Evolutionary conservation across 2,329 filamentous ascomycete species (phyloP), one percentile per base, ranked within the genome.

Genomic region (Chrysoporthe cubensis): DNA sequence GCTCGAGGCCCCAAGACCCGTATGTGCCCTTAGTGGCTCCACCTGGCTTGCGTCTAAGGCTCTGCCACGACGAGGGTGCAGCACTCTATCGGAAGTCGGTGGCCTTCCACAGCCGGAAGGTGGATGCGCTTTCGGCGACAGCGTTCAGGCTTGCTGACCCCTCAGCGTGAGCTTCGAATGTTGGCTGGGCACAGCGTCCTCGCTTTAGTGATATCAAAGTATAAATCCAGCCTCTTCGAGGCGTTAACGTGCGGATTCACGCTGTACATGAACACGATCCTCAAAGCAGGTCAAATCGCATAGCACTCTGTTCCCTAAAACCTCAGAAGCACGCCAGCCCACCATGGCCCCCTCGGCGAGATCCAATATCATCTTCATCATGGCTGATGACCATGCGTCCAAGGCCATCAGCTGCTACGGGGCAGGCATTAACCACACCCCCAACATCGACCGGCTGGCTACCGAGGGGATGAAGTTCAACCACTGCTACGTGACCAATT

Each of bases 401-500:
- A 85, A 86, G 71, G 76, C 82, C 18, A 85, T 84, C 60, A 79
- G 76, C 21, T 78, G 76, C 68, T 85, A 86, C 52, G 83, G 83
- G 2, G 81, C 82, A 1, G 81, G 80, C 4, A 85, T 86, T 72
- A 86, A 85, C 72, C 66, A 78, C 62, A 86, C 84, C 1, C 83
- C 84, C 7, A 82, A 86, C 70, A 75, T 86, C 26, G 83, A 86
- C 71, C 78, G 83, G 0, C 71, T 86, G 4, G 84, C 83, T 0
- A 75, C 72, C 0, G 83, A 85, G 67, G 83, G 83, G 18, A 83
- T 85, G 80, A 74, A 74, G 11, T 85, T 85, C 72, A 81, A 85
- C 70, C 83, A 85, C 70, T 86, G 82, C 73, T 86, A 86, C 69
- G 83, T 85, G 9, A 85, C 83, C 32, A 86, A 85, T 72, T 80